Conservation (phyloP, 2,329 filamentous ascomycete genomes). For the Cladorrhinum sp. region DNA sequence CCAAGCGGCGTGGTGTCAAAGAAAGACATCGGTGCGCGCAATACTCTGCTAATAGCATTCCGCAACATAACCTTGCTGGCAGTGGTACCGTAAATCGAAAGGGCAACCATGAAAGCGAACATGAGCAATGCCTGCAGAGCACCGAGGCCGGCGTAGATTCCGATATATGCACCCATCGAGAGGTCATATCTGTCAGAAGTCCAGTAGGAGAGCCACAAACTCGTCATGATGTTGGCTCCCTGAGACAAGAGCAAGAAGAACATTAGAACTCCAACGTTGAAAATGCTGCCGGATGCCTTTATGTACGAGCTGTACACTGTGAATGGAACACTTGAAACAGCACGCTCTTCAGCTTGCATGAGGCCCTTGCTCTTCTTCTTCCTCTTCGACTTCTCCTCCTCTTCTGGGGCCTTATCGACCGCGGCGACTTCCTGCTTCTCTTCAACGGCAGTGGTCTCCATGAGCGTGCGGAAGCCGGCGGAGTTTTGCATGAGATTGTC, state of each 20-base stretch:
- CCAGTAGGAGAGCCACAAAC: constrained; percentile 93
- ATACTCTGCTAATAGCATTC: constrained; percentile 71
- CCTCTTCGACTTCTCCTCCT: constrained; percentile 42
- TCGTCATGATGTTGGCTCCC: constrained; percentile 81
- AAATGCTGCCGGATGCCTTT: constrained; percentile 66
- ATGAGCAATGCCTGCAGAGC: constrained; percentile 67
- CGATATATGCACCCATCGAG: constrained; percentile 67
- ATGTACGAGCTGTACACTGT: constrained; percentile 76
- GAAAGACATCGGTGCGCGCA: constrained; percentile 78
- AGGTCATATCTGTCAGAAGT: constrained; percentile 73
- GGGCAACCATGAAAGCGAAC: constrained; percentile 74
- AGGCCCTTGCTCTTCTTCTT: constrained; percentile 55
- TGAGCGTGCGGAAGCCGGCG: constrained; percentile 73
- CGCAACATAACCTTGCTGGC: constrained; percentile 80
- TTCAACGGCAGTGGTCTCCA: constrained; percentile 79
- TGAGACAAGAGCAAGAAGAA: constrained; percentile 69
- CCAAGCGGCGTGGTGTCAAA: constrained; percentile 96
- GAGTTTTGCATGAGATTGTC: constrained; percentile 80
- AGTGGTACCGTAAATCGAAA: constrained; percentile 77
- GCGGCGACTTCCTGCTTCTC: constrained; percentile 57
- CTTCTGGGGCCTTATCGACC: constrained; percentile 38
- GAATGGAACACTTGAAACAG: constrained; percentile 75
- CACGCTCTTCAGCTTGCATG: constrained; percentile 71
- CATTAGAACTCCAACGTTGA: constrained; percentile 63
- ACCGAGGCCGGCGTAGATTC: constrained; percentile 68